Base-by-base conservation (phyloP, 495 filamentous ascomycete genomes). In the Aspergillus ellipticus region DNA sequence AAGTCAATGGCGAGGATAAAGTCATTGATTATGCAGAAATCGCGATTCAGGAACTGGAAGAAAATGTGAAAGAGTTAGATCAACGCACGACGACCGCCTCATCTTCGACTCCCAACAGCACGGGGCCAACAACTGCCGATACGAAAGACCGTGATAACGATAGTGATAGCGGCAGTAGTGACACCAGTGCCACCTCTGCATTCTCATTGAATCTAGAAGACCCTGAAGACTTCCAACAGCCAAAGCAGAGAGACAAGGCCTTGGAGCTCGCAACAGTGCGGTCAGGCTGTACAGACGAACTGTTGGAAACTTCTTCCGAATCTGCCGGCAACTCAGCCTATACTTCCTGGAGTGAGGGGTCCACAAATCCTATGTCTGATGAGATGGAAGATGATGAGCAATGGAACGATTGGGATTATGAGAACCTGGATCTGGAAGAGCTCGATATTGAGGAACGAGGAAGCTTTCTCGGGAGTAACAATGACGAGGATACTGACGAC, bases 291-390 rank as follows among this genome's bases (percentile, higher is more conserved):
- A 33, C 31, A 13, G 31, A 33, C 31, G 19, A 51, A 51, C 29
- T 22, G 49, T 17, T 19, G n/a, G 35, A 21, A 21, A 39, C 29
- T 21, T 22, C 31, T 33, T 33, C 31, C 7, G 8, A 47, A 3
- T 47, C 43, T 0, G 43, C 43, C 2, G 43, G 51, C 13, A 53
- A 20, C 39, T 53, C 51, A 11, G 51, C 28, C 2, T 33, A 53
- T 29, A 33, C 31, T 4, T 29, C 51, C 15, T 53, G 51, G 51
- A 53, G 51, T 16, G 51, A 53, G n/a, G 51, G 35, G 1, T 53
- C 51, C 28, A 53, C 51, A 2, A 24, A 53, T 13, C 6, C 39
- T 22, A 47, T 46, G 42, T 47, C 43, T 7, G 6, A 47, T 1
- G 43, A 47, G 43, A 22, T 47, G 43, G 43, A 47, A 5, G 43